These are phyloP conservation scores for Aurantiochytrium sp. DNA, from an alignment of 108 stramenopile species.

Conservation along the genomic window DNA sequence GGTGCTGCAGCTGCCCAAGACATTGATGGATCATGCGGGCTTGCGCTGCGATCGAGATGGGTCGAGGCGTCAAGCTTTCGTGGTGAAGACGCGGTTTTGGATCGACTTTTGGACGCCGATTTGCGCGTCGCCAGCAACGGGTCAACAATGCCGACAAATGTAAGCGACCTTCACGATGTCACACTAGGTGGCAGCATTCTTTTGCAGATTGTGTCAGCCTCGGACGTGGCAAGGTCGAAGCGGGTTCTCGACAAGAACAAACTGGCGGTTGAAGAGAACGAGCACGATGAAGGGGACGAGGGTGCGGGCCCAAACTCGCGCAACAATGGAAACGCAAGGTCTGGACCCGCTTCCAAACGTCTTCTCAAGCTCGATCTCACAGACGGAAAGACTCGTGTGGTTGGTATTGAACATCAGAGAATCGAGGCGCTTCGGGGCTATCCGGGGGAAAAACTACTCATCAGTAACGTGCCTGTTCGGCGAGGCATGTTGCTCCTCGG, in stretches of 20 bases:
- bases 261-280: not conserved
- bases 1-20: too few species aligned
- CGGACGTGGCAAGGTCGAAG: not conserved
- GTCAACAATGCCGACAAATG: not conserved
- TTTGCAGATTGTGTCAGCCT: not conserved
- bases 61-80: not conserved
- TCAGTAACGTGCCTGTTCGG: not conserved
- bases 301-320: not conserved
- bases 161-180: not conserved
- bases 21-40: not conserved
- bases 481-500: not conserved
- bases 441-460: not conserved
- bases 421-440: not conserved
- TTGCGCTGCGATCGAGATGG: not conserved
- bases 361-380: not conserved
- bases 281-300: not conserved
- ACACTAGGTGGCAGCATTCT: not conserved
- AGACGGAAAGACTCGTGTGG: not conserved
- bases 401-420: not conserved
- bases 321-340: not conserved
- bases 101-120: not conserved
- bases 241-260: not conserved
- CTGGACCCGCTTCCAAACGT: not conserved
- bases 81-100: not conserved
- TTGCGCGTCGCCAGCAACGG: not conserved